These are phyloP conservation scores for Dictyostelium firmibasis DNA, from an alignment of 78 protist species.

Conservation along the genomic window DNA sequence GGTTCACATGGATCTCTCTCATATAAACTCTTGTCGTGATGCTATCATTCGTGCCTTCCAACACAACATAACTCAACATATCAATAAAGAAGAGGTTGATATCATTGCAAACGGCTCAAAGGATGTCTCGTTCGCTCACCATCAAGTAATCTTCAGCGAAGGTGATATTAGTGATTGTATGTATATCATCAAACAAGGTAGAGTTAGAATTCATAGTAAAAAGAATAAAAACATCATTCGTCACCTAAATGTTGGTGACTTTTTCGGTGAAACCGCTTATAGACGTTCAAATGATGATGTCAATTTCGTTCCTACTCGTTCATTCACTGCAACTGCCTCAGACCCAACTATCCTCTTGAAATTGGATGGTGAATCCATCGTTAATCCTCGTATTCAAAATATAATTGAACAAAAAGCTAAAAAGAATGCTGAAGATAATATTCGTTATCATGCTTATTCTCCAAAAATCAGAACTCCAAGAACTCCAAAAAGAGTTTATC, in stretches of 20 bases:
- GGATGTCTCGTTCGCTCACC: constrained; percentile 3
- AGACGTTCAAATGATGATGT: background rate
- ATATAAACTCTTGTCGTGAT: constrained; percentile 12
- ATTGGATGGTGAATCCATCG: constrained; percentile 1
- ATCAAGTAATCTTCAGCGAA: constrained; percentile 21
- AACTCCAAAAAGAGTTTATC: background rate
- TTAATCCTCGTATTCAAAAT: background rate
- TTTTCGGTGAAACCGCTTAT: constrained; percentile 71
- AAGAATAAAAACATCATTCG: background rate
- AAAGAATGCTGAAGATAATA: background rate
- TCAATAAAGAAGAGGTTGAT: constrained; percentile 60
- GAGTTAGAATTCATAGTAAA: constrained; percentile 23
- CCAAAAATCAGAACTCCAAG: background rate
- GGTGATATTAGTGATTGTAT: constrained; percentile 35
- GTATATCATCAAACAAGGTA: constrained; percentile 53
- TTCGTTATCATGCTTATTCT: background rate
- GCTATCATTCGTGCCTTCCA: constrained; percentile 30
- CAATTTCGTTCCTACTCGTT: background rate
- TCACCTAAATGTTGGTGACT: constrained; percentile 44
- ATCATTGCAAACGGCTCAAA: constrained; percentile 28
- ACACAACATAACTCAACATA: background rate
- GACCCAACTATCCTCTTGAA: background rate
- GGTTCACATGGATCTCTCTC: background rate
- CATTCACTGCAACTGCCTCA: background rate
- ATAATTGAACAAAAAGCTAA: background rate